These are phyloP conservation scores for Colletotrichum musicola DNA, from an alignment of 2,329 filamentous ascomycete genomes.

Conservation along the genomic window DNA sequence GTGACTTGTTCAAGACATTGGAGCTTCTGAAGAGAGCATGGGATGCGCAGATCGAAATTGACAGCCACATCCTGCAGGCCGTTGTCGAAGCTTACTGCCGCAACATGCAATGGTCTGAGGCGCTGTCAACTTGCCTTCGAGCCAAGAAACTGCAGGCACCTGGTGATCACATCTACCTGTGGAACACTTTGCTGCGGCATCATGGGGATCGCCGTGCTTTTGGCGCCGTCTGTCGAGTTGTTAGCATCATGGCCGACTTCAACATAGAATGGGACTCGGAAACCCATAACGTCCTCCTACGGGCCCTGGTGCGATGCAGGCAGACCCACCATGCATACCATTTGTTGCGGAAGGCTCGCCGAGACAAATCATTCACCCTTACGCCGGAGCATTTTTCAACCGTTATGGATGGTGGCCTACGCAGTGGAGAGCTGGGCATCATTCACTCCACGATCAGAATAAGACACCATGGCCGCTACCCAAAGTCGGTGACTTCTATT, in stretches of 20 bases:
- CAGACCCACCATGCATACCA: conserved; percentile 64
- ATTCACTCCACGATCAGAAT: conserved; percentile 57
- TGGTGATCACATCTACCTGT: conserved; percentile 71
- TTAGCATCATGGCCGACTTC: conserved; percentile 62
- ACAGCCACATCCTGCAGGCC: conserved; percentile 66
- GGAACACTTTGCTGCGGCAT: conserved; percentile 82
- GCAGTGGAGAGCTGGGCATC: conserved; percentile 57
- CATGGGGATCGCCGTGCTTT: conserved; percentile 73
- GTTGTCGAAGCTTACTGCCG: conserved; percentile 76
- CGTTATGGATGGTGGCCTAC: conserved; percentile 65
- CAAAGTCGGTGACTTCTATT: conserved; percentile 46
- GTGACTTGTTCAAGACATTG: conserved; percentile 78
- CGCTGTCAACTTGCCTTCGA: conserved; percentile 57
- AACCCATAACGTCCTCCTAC: conserved; percentile 64
- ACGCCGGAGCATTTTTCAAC: conserved; percentile 63
- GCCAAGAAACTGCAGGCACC: conserved; percentile 65
- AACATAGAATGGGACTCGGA: conserved; percentile 61
- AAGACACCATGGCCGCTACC: conserved; percentile 57
- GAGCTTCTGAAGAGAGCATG: conserved; percentile 75
- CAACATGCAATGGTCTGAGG: conserved; percentile 52
- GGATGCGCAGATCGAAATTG: conserved; percentile 64
- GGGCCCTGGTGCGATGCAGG: conserved; percentile 61
- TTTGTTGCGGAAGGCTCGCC: conserved; percentile 59
- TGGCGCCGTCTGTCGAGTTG: conserved; percentile 60
- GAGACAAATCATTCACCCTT: conserved; percentile 60